phyloP scores from a whole-genome alignment of 2,329 filamentous ascomycete genomes.

The Dactylellina haptotyla region DNA sequence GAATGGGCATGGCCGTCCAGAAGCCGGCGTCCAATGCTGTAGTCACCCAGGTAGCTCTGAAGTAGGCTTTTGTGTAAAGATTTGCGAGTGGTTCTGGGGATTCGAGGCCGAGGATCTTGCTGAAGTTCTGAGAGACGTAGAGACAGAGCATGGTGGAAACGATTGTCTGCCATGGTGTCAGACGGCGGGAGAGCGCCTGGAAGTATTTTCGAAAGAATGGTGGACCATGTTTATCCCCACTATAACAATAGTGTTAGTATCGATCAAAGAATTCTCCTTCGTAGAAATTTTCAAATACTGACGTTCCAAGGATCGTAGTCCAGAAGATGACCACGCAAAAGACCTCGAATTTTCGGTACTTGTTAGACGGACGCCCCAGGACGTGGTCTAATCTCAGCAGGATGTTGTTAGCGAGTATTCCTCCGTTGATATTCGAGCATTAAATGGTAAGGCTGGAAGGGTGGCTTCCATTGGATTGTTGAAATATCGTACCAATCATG shows the following conservation, averaged over 20 bases:
- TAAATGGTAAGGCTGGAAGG: neutral
- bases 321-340: constrained; percentile 91
- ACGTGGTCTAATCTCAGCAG: constrained; percentile 75
- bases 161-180: constrained; percentile 90
- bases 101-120: constrained; percentile 87
- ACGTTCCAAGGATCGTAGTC: constrained; percentile 84
- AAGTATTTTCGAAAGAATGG: constrained; percentile 76
- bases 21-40: constrained; percentile 96
- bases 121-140: constrained; percentile 91
- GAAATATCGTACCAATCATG: constrained; percentile 36
- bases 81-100: constrained; percentile 93
- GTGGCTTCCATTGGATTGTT: neutral
- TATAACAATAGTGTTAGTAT: constrained; percentile 61
- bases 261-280: neutral
- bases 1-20: constrained; percentile 97
- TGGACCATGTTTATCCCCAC: constrained; percentile 89
- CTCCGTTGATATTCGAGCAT: neutral
- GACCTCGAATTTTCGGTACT: constrained; percentile 92
- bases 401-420: constrained; percentile 19
- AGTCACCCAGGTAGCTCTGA: constrained; percentile 94
- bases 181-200: constrained; percentile 72
- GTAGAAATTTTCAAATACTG: constrained; percentile 58
- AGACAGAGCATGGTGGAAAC: constrained; percentile 89
- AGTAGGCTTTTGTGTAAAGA: constrained; percentile 91
- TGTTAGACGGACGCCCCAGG: constrained; percentile 85